Conservation (phyloP, 2,329 filamentous ascomycete genomes). For the Paecilomyces formosus region DNA sequence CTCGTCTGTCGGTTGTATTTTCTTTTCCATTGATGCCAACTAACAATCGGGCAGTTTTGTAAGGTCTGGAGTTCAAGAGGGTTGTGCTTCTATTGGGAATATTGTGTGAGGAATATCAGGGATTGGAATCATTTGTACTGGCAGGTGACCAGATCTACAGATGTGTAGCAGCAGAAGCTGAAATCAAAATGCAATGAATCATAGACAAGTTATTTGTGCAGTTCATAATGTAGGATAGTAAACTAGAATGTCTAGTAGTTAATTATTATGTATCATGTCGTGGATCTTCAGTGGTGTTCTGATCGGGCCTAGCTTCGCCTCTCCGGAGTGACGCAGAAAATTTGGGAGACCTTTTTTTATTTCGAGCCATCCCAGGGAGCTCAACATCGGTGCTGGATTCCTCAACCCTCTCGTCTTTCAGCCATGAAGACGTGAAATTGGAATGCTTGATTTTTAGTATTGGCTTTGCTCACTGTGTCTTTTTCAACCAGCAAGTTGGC, state of each 20-base stretch:
- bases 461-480: background rate
- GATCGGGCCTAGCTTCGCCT: background rate
- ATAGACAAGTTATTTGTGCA: background rate
- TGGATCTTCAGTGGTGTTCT: background rate
- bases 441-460: background rate
- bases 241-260: background rate
- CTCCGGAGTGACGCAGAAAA: background rate
- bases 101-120: background rate
- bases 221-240: background rate
- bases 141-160: background rate
- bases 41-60: background rate
- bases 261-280: too few species aligned
- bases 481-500: constrained; percentile 22
- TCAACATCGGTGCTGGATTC: background rate
- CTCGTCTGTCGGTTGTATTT: background rate
- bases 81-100: background rate
- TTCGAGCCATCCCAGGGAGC: background rate
- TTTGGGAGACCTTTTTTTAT: background rate
- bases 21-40: background rate
- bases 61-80: background rate
- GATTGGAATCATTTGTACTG: background rate
- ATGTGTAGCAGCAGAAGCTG: background rate
- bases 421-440: background rate
- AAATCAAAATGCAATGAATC: background rate
- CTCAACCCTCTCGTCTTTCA: background rate